Base-by-base conservation (phyloP, 2,329 filamentous ascomycete species). In the Fonsecaea multimorphosa region DNA sequence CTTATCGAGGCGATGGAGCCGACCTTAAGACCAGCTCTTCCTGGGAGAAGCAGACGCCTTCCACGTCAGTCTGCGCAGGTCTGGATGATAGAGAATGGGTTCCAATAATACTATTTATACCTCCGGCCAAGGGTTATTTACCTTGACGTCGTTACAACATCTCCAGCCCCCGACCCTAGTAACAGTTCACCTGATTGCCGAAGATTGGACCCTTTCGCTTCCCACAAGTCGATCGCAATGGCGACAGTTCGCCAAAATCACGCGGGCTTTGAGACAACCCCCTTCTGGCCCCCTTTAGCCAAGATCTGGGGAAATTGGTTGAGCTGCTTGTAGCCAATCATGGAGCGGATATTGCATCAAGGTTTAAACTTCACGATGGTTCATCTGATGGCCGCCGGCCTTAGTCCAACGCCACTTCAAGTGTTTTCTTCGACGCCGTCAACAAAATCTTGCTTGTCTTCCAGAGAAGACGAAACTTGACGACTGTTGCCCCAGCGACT, bases 231-330 rank as follows among this genome's bases (percentile, higher is more conserved):
- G 44, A 49, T 49, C 44, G 19, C 44, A 49, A 49, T 49, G 24
- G 44, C 44, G 44, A 49, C 44, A 49, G 44, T 24, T 49, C 44
- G 44, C 44, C 44, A 49, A 24, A 49, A 14, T 49, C 8, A 16
- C 44, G 44, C 44, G 44, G 19, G 19, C 19, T 49, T 24, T 24
- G 22, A 49, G 44, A 49, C 44, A 14, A 27, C 19, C 22, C 9
- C 11, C 22, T 16, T 44, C 6, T 2, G 19, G 16, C 5, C 38
- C 38, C 9, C 4, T 3, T 24, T 27, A 49, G 19, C 19, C 44
- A 22, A 49, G 44, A 49, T 49, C 44, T 49, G 44, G 44, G 44
- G 44, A 49, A 49, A 49, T 49, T 49, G 44, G 44, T 49, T 24
- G 44, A 49, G 19, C 22, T 24, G 9, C 4, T 4, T 5, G 2